Percentiles rank a stretch among this genome's conserved stretches.
phyloP scores from a whole-genome alignment of 1,284 basidiomycete species.

The Pseudozyma hubeiensis region DNA sequence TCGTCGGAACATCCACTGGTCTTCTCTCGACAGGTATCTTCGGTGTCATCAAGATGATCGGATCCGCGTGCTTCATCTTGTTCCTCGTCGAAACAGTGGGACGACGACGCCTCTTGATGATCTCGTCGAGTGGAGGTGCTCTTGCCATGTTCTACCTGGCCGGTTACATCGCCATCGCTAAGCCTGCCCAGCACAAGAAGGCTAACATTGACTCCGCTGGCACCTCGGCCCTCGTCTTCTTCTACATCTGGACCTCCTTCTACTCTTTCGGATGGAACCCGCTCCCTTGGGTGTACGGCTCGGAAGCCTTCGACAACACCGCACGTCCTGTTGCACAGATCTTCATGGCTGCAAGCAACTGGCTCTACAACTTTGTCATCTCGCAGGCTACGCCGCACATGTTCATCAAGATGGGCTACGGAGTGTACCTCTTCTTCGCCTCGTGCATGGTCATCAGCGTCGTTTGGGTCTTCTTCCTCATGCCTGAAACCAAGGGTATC shows the following conservation, averaged over 20 bases:
- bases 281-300: conserved; percentile 53
- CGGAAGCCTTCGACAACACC: conserved; percentile 84
- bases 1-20: conserved; percentile 70
- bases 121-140: conserved; percentile 64
- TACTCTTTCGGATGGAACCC: conserved; percentile 61
- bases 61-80: conserved; percentile 76
- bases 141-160: conserved; percentile 52
- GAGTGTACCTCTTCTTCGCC: conserved; percentile 78
- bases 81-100: conserved; percentile 76
- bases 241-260: conserved; percentile 59
- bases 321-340: conserved; percentile 85
- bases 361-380: conserved; percentile 80
- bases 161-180: conserved; percentile 52
- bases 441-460: conserved; percentile 76
- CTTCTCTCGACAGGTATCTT: conserved; percentile 81
- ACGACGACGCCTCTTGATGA: conserved; percentile 71
- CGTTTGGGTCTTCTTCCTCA: conserved; percentile 72
- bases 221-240: conserved; percentile 43
- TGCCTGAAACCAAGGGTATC: conserved; percentile 81
- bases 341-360: conserved; percentile 82
- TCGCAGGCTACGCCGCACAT: conserved; percentile 54
- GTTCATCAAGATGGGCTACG: conserved; percentile 67
- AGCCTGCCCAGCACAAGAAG: conserved; percentile 23
- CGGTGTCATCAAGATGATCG: conserved; percentile 80
- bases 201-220: conserved; percentile 23